Conservation (phyloP, 2,329 filamentous ascomycete species). For the Malbranchea zuffiana region DNA sequence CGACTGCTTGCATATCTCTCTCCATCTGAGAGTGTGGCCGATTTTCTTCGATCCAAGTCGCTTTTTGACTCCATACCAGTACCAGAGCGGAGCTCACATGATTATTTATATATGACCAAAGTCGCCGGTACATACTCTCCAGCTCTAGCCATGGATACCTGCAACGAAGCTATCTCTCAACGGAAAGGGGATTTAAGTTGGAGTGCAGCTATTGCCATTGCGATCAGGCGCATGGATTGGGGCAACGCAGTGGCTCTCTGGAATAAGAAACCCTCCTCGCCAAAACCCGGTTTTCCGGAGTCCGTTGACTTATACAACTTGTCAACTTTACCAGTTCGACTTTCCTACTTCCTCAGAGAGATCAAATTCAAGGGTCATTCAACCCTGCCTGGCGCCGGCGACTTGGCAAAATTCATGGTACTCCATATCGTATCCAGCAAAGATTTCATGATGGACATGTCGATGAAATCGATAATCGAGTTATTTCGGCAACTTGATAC, state of each 20-base stretch:
- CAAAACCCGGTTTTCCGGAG: slow-evolving; percentile 2
- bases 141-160: slow-evolving; percentile 31
- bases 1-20: slow-evolving; percentile 27
- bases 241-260: slow-evolving; percentile 23
- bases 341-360: slow-evolving; percentile 17
- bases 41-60: slow-evolving; percentile 35
- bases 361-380: slow-evolving; percentile 1
- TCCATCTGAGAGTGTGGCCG: slow-evolving; percentile 26
- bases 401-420: slow-evolving; percentile 21
- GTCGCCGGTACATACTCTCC: slow-evolving; percentile 34
- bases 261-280: slow-evolving; percentile 16
- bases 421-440: slow-evolving; percentile 19
- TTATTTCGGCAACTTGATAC: slow-evolving; percentile 20
- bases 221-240: slow-evolving; percentile 27
- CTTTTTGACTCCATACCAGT: slow-evolving; percentile 37
- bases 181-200: slow-evolving; percentile 22
- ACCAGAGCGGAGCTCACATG: slow-evolving; percentile 28
- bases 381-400: background rate
- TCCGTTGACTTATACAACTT: slow-evolving; percentile 11
- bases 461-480: slow-evolving; percentile 24
- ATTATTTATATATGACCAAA: slow-evolving; percentile 37
- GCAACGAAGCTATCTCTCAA: slow-evolving; percentile 28
- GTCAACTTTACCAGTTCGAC: slow-evolving; percentile 14
- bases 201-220: slow-evolving; percentile 24
- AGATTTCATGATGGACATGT: slow-evolving; percentile 19